These are phyloP conservation scores for Apiospora marii DNA, from an alignment of 2,329 filamentous ascomycete genomes.

Conservation along the genomic window DNA sequence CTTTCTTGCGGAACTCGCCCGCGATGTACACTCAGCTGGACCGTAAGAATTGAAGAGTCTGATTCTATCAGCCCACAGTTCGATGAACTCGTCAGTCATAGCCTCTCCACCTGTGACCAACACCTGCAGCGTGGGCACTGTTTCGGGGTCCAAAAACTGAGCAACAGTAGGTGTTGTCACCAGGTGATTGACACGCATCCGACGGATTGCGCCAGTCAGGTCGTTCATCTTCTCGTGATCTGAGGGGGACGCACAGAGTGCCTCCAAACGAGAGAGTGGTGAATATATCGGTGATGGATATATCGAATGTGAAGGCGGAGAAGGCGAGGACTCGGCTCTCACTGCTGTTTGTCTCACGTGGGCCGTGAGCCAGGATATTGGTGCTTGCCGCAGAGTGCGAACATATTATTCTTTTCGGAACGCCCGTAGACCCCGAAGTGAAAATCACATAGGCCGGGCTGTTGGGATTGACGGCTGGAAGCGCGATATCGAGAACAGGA, in stretches of 20 bases:
- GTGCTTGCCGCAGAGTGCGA: not conserved
- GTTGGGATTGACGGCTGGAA: not conserved
- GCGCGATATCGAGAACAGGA: not conserved
- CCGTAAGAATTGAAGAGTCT: not conserved
- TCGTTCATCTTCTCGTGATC: conserved; percentile 6
- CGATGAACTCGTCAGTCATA: not conserved
- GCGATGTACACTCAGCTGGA: not conserved
- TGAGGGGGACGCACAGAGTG: not conserved
- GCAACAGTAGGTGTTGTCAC: conserved; percentile 12
- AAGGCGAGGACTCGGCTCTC: conserved; percentile 21
- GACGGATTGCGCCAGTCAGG: not conserved
- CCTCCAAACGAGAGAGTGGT: not conserved
- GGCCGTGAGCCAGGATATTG: conserved; percentile 19
- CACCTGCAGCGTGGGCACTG: not conserved
- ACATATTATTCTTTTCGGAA: conserved; percentile 26
- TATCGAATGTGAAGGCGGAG: conserved; percentile 12
- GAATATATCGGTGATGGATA: conserved; percentile 17
- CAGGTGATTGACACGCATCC: not conserved
- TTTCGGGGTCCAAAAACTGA: conserved; percentile 12
- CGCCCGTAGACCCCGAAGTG: conserved; percentile 29
- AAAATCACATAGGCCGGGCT: conserved; percentile 24
- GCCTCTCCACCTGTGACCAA: conserved; percentile 10
- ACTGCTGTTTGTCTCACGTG: conserved; percentile 1
- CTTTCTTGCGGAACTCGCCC: conserved; percentile 2
- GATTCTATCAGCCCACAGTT: conserved; percentile 3